Percentiles rank a stretch among this genome's conserved stretches.
These are phyloP conservation scores for Funneliformis caledonium DNA, from an alignment of 371 early-diverging fungal genomes.

Conservation along the genomic window DNA sequence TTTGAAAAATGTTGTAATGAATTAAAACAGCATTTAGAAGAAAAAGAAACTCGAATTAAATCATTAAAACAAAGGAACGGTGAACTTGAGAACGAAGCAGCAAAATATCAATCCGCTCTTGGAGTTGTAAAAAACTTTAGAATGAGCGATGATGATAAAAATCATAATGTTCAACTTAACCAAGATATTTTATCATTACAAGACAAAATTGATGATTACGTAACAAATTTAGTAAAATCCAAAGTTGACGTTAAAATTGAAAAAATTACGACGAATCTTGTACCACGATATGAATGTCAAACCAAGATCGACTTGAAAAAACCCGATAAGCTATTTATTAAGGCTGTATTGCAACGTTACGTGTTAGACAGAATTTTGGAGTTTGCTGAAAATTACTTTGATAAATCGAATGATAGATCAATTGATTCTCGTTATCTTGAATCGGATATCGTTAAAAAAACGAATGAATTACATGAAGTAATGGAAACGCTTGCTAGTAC, in stretches of 20 bases:
- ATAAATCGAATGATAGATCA: not conserved
- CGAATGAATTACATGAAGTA: not conserved
- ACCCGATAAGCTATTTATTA: not conserved
- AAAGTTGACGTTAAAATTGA: not conserved
- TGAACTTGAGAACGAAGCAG: constrained; percentile 11
- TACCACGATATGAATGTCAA: not conserved
- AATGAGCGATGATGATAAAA: constrained; percentile 8
- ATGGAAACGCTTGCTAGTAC: not conserved
- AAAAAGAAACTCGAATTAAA: not conserved
- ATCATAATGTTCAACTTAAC: not conserved
- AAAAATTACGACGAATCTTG: not conserved
- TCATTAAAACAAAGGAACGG: not conserved
- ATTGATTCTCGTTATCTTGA: not conserved
- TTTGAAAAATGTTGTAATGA: not conserved
- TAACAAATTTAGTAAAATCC: not conserved
- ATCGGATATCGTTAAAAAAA: not conserved
- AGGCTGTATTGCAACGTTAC: constrained; percentile 14
- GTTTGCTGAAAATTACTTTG: not conserved
- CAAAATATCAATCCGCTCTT: constrained; percentile 25
- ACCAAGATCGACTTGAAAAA: not conserved
- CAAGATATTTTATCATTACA: not conserved
- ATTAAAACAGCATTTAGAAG: not conserved
- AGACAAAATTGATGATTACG: constrained; percentile 5
- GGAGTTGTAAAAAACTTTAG: constrained; percentile 1
- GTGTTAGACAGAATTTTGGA: not conserved